Base-by-base conservation (phyloP, 257 asterid species). In the Scutellaria baicalensis region DNA sequence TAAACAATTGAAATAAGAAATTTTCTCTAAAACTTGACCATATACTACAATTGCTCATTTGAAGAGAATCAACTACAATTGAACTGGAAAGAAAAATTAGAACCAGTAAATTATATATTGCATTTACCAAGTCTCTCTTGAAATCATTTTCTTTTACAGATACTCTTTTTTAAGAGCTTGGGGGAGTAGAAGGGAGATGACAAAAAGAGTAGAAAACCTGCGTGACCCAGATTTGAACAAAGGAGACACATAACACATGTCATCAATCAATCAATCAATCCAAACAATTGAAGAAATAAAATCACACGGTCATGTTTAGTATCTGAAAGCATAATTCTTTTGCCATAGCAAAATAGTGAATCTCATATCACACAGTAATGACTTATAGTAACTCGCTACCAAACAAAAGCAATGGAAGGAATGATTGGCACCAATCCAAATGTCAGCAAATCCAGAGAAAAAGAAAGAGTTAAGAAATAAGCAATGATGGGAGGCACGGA, bases 321-420 rank as follows among this genome's bases (percentile, higher is more conserved):
- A 72, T 43, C 62, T 59, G 39, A 66, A 66, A 59, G 62, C 63
- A 58, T 33, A 67, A 55, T 60, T 70, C 60, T 52, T 71, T 70
- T 51, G 78, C 73, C 77, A 66, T 43, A 38, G 42, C 64, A 66
- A 57, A 52, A 48, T 27, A 78, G 51, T 52, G 70, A 69, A 57
- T 49, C 55, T 68, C 74, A 55, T 23, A 56, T 23, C 62, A 52
- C 58, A 47, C 40, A 66, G 68, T 42, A 70, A 70, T 45, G 75
- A 77, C 49, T 69, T 69, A 39, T 52, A 74, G 70, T 14, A 71
- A 65, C 70, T 50, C 71, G 69, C 69, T 58, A 74, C 62, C 66
- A 75, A 27, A 73, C 80, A 47, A 69, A 54, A 65, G 70, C 69
- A 66, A 72, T 40, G 14, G 35, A 64, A 69, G 40, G 75, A 61